Base-by-base conservation (phyloP, 2,329 filamentous ascomycete species). In the Pestalotiopsis fici region DNA sequence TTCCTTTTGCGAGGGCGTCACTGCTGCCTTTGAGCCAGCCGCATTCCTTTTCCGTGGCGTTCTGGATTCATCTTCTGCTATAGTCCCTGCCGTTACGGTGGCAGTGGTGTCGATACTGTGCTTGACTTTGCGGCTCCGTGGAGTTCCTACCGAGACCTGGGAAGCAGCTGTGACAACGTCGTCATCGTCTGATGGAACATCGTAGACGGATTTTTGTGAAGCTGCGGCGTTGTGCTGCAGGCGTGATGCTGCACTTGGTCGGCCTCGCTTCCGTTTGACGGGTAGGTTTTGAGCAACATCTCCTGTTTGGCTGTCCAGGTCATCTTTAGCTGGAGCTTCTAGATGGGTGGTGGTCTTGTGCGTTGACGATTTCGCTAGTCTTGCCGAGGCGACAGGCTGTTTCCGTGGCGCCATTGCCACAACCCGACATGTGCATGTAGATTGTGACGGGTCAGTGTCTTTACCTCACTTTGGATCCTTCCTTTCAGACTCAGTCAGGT, bases 1-100 rank as follows among this genome's bases (percentile, higher is more conserved):
- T 4, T 67, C 66, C 50, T 15, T 23, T 15, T 70, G 72, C 5
- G 74, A 76, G 2, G 75, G 76, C 4, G 76, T 78, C 21, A 65
- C 68, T 3, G 57, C 31, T 23, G 50, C 28, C 13, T 68, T 65
- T 1, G 64, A 64, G 2, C 56, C 69, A 21, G 23, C 43, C 7
- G 50, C 39, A 27, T 37, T 47, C 18, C 57, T 61, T 21, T 54
- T 61, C 39, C 23, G 23, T 13, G 64, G 64, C 21, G 64, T 66
- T 25, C 11, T 21, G 23, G 37, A 23, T 21, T 65, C 27, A 31
- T 31, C 35, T 0, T 59, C 39, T n/a, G 31, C 37, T 59, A 31
- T n/a, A 18, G 11, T 43, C 23, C n/a, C 35, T 21, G 12, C 47
- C 7, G 15, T 54, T 6, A 50, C 27, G 39, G 47, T 6, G 7